Base-by-base conservation (phyloP, 805 yeast species). In the Brettanomyces bruxellensis region DNA sequence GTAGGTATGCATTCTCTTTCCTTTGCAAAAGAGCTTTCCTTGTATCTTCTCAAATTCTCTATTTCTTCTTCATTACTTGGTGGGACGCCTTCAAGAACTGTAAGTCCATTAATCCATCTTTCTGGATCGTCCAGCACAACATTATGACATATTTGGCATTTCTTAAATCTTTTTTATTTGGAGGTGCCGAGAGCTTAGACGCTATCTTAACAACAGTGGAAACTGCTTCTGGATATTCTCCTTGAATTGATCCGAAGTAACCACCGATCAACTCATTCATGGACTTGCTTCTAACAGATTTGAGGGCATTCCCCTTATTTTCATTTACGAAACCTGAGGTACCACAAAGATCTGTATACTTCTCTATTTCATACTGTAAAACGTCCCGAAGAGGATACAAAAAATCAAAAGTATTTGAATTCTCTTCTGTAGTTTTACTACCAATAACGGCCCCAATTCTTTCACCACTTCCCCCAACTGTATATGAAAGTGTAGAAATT, bases 171-270 rank as follows among this genome's bases (percentile, higher is more conserved):
- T 39, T 24, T 8, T 44, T 25, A 8, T 47, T 46, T 2, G 36
- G 5, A 0, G 86, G 86, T 6, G 70, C 70, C 2, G 72, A 73
- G 40, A 90, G 65, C 60, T 91, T 89, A 42, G 81, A 81, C 4
- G 93, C 96, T 0, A 95, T 89, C 53, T 86, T 82, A 12, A 89
- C 89, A 22, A 91, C 97, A 0, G 98, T 90, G 0, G 96, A 84
- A 3, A 90, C 89, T 2, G 91, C 86, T 47, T 91, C 86, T 0
- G 95, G 89, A 58, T 89, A 89, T 13, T 81, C 89, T 5, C 72
- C 72, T 56, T 87, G 95, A 24, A 90, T 78, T 34, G 72, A 71
- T 30, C 69, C 72, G 55, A 87, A 87, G 62, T 91, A 91, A 43
- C 79, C 75, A 25, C 78, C 69, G 1, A 89, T 81, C 43, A 91